Evolutionary conservation across 148 eudicot genomes (phyloP).

Genomic region (Rhododendron vialii): DNA sequence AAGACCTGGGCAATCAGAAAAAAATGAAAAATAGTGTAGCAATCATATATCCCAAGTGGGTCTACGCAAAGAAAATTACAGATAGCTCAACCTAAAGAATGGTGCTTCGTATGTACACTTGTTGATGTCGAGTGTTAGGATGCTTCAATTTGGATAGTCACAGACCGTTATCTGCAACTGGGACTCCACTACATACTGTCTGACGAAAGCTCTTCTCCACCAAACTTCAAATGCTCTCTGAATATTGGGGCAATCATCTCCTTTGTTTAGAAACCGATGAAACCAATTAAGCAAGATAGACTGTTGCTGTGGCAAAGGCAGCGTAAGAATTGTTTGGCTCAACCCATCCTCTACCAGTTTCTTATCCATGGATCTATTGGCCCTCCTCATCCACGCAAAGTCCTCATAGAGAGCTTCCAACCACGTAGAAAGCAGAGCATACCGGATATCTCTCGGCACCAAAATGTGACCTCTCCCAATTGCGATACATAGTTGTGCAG

Average conservation of each 20-base stretch:
- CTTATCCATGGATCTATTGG: slow-evolving; percentile 59
- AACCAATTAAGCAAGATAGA: slow-evolving; percentile 75
- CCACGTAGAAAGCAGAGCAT: slow-evolving; percentile 76
- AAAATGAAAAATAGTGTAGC: neutral
- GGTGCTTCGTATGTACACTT: slow-evolving; percentile 11
- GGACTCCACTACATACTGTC: slow-evolving; percentile 55
- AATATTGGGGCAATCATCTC: slow-evolving; percentile 92
- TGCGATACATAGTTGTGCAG: slow-evolving; percentile 80
- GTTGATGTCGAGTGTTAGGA: neutral
- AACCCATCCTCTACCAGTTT: slow-evolving; percentile 81
- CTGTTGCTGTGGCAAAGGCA: slow-evolving; percentile 74
- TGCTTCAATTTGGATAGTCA: slow-evolving; percentile 42
- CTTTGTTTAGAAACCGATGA: slow-evolving; percentile 75
- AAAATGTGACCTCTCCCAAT: slow-evolving; percentile 75
- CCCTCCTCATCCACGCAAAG: slow-evolving; percentile 84
- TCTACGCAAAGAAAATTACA: slow-evolving; percentile 3
- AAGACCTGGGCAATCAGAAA: neutral
- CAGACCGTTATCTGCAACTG: slow-evolving; percentile 71
- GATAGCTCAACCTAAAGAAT: slow-evolving; percentile 8
- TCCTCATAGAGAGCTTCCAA: slow-evolving; percentile 85
- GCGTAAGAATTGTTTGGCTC: slow-evolving; percentile 77
- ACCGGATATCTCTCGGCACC: slow-evolving; percentile 70
- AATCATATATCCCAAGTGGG: neutral
- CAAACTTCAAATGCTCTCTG: slow-evolving; percentile 93
- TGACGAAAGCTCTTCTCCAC: slow-evolving; percentile 93